Evolutionary conservation across 345 rosid species (phyloP).

Genomic region (Raphanus sativus): DNA sequence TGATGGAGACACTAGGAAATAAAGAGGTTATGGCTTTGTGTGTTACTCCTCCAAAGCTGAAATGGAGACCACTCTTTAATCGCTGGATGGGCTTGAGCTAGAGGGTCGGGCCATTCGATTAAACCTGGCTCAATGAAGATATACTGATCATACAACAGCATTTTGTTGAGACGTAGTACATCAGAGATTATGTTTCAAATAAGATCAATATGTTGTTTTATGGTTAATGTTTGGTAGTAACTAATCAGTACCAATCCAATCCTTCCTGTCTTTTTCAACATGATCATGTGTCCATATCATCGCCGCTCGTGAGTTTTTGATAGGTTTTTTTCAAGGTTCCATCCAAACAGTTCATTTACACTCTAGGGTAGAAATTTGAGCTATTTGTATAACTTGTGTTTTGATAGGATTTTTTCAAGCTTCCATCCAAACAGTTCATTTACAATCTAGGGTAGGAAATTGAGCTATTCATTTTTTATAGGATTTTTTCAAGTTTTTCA

Average conservation of each 20-base stretch:
- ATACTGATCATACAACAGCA: constrained; percentile 36
- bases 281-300: too few relatives aligned
- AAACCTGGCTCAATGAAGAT: constrained; percentile 70
- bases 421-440: too few relatives aligned
- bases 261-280: too few relatives aligned
- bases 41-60: constrained; percentile 60
- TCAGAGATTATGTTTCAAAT: not conserved
- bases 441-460: too few relatives aligned
- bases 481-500: not conserved
- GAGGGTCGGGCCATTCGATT: constrained; percentile 77
- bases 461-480: too few relatives aligned
- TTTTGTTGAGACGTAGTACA: not conserved
- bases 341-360: not conserved
- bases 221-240: not conserved
- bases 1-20: constrained; percentile 84
- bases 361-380: not conserved
- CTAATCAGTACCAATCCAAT: too few relatives aligned
- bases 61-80: constrained; percentile 75
- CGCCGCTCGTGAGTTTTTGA: not conserved
- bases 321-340: not conserved
- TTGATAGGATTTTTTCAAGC: too few relatives aligned
- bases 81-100: constrained; percentile 71
- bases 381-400: too few relatives aligned
- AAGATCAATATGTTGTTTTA: not conserved
- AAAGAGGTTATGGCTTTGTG: constrained; percentile 82